A percentile compares a stretch with the other conserved stretches of the same genome.
Conservation (phyloP, 495 filamentous ascomycete genomes). For the Lepraria neglecta region DNA sequence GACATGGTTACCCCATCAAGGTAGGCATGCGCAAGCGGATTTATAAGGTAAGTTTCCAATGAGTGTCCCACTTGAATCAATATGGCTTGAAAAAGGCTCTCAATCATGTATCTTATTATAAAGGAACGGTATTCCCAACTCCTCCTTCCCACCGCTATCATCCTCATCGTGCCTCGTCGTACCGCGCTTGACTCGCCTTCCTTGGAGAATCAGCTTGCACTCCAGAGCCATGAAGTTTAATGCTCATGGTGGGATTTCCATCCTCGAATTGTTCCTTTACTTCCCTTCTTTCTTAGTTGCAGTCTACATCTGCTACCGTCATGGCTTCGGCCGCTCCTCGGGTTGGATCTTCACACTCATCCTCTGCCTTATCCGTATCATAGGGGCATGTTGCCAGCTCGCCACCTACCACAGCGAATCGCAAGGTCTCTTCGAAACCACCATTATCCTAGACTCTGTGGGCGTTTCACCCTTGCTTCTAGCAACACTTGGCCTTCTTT, state of each 20-base stretch:
- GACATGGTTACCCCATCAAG: no score
- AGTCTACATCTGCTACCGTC: conserved; percentile 24
- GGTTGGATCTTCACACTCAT: conserved; percentile 38
- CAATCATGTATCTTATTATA: no score
- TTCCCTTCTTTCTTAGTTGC: background rate
- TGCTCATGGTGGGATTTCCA: background rate
- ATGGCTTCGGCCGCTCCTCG: conserved; percentile 34
- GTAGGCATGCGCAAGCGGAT: no score
- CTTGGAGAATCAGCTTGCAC: no score
- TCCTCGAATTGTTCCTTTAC: background rate
- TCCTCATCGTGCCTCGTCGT: no score
- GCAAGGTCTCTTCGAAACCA: background rate
- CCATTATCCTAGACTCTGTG: background rate
- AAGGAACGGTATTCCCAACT: no score
- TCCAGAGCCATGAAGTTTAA: background rate
- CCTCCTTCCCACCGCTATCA: no score
- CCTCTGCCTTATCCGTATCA: conserved; percentile 37
- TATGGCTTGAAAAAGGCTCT: no score
- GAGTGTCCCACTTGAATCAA: no score
- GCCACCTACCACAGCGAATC: conserved; percentile 22
- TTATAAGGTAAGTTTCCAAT: no score
- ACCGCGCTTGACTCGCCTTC: no score
- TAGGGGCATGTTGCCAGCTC: conserved; percentile 36
- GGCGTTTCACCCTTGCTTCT: background rate
- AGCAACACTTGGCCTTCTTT: background rate